These are phyloP conservation scores for Rhizopogon salebrosus DNA, from an alignment of 768 basidiomycete genomes.

Conservation along the genomic window DNA sequence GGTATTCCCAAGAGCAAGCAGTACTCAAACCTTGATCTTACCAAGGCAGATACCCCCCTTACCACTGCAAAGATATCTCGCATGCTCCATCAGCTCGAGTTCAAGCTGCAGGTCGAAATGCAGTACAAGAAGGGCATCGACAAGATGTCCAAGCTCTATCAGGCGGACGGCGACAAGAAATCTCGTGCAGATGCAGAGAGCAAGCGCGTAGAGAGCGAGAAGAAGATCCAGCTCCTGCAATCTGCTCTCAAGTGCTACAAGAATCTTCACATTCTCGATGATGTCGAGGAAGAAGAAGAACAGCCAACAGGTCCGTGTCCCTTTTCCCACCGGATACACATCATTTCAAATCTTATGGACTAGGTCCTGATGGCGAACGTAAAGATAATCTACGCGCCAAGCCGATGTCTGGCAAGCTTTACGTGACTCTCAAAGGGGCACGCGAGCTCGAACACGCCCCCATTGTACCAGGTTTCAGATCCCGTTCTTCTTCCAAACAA, in stretches of 20 bases:
- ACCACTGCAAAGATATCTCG: conserved; percentile 94
- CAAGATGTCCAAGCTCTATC: conserved; percentile 97
- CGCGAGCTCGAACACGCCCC: conserved; percentile 95
- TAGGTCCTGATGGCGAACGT: conserved; percentile 73
- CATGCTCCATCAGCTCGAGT: conserved; percentile 98
- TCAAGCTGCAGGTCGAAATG: conserved; percentile 97
- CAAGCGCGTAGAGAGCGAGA: conserved; percentile 92
- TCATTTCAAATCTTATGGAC: conserved; percentile 17
- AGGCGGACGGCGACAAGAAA: conserved; percentile 96
- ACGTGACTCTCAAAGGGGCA: conserved; percentile 83
- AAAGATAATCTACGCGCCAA: conserved; percentile 93
- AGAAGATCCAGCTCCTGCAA: conserved; percentile 91
- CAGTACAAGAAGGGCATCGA: conserved; percentile 98
- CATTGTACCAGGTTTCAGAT: conserved; percentile 49
- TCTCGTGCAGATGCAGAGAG: conserved; percentile 89
- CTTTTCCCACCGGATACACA: conserved; percentile 1
- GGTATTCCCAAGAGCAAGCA: conserved; percentile 51
- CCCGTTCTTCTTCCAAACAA: conserved; percentile 77
- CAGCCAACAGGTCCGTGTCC: conserved; percentile 48
- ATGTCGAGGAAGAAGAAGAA: conserved; percentile 75
- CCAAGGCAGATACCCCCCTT: conserved; percentile 96
- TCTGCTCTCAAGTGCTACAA: conserved; percentile 94
- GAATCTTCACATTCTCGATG: conserved; percentile 90
- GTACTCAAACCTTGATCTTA: conserved; percentile 85
- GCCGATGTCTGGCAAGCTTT: conserved; percentile 87